phyloP scores from a whole-genome alignment of 495 filamentous ascomycete species.

The Aspergillus nidulans region DNA sequence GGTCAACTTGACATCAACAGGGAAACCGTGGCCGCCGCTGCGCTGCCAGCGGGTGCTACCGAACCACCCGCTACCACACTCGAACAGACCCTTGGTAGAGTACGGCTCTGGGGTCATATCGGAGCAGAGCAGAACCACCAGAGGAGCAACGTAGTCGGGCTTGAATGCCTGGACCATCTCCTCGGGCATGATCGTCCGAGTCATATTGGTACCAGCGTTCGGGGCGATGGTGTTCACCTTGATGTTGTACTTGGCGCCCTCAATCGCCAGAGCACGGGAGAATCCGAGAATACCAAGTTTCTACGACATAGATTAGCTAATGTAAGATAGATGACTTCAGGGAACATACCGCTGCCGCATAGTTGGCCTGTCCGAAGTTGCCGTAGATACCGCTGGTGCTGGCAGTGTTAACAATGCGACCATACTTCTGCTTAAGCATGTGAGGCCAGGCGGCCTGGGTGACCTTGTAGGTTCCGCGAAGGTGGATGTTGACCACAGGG shows the following conservation, averaged over 20 bases:
- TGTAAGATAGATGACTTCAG: neutral
- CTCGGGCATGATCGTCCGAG: constrained; percentile 88
- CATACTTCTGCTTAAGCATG: constrained; percentile 98
- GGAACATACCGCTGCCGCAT: constrained; percentile 74
- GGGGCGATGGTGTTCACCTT: constrained; percentile 97
- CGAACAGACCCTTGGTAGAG: constrained; percentile 85
- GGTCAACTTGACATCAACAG: constrained; percentile 77
- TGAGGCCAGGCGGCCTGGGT: constrained; percentile 98
- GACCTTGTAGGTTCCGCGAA: constrained; percentile 93
- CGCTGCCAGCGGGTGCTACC: constrained; percentile 93
- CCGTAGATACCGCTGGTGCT: constrained; percentile 97
- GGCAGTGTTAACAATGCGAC: constrained; percentile 92
- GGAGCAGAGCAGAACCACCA: constrained; percentile 83
- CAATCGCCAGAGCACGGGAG: constrained; percentile 85
- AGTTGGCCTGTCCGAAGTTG: constrained; percentile 99
- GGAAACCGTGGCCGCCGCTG: constrained; percentile 86
- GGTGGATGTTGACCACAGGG: constrained; percentile 85
- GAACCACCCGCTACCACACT: constrained; percentile 94
- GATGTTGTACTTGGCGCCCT: constrained; percentile 98
- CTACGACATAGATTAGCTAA: neutral
- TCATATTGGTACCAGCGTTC: constrained; percentile 96
- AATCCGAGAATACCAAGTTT: constrained; percentile 96
- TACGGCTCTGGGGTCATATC: constrained; percentile 78
- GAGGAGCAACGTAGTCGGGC: constrained; percentile 94
- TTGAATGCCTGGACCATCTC: constrained; percentile 99